Conservation (phyloP, 805 yeast genomes). For the Candida ponderosae region DNA sequence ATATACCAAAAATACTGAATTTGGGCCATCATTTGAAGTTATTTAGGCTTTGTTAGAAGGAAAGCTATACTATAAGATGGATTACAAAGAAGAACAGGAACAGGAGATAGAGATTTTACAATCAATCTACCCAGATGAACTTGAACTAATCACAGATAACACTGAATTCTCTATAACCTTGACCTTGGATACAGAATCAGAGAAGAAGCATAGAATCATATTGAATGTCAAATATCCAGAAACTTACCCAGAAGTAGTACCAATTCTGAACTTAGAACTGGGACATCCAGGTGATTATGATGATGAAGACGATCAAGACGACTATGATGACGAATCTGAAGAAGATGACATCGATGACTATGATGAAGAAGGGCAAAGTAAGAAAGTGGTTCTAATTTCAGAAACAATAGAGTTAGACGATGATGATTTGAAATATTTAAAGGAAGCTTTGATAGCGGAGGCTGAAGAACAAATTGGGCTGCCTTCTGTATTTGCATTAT, state of each 20-base stretch:
- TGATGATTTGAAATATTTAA: constrained; percentile 35
- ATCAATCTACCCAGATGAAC: constrained; percentile 91
- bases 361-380: constrained; percentile 41
- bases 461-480: constrained; percentile 81
- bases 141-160: constrained; percentile 30
- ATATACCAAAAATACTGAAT: too few relatives aligned
- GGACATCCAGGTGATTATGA: constrained; percentile 22
- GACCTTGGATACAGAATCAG: constrained; percentile 61
- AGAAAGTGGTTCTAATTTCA: constrained; percentile 42
- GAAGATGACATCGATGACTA: constrained; percentile 33
- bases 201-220: constrained; percentile 44
- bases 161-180: constrained; percentile 49
- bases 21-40: too few relatives aligned
- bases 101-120: constrained; percentile 89
- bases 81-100: constrained; percentile 70
- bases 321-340: constrained; percentile 19
- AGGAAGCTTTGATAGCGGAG: constrained; percentile 38
- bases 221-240: constrained; percentile 68
- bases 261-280: constrained; percentile 40
- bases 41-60: not conserved
- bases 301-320: constrained; percentile 21
- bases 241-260: constrained; percentile 75
- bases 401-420: constrained; percentile 50
- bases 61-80: too few relatives aligned
- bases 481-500: constrained; percentile 81